Conservation (phyloP, 768 basidiomycete genomes). For the Gyrodon lividus region DNA sequence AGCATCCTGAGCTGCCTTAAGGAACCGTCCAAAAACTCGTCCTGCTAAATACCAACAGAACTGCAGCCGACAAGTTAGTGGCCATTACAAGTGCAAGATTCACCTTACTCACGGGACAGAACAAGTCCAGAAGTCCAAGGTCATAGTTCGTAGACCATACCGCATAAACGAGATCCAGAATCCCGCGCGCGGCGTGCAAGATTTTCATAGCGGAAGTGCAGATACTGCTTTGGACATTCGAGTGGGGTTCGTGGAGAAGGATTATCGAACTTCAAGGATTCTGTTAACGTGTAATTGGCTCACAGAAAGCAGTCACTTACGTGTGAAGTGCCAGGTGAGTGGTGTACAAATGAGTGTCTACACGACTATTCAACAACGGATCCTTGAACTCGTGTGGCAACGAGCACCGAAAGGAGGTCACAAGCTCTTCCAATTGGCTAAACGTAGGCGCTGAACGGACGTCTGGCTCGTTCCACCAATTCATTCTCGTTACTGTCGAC, state of each 20-base stretch:
- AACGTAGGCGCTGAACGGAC: constrained; percentile 62
- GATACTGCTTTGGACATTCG: constrained; percentile 52
- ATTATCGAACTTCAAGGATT: constrained; percentile 53
- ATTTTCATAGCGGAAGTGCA: constrained; percentile 73
- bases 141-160: constrained; percentile 73
- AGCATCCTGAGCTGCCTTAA: constrained; percentile 60
- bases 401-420: constrained; percentile 56
- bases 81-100: neutral
- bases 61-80: constrained; percentile 29
- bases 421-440: constrained; percentile 56
- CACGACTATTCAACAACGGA: constrained; percentile 50
- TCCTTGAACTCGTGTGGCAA: constrained; percentile 56
- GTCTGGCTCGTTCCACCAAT: constrained; percentile 45
- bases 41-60: constrained; percentile 72
- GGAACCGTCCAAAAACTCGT: constrained; percentile 62
- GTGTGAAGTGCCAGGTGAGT: constrained; percentile 32
- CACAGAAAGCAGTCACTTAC: constrained; percentile 23
- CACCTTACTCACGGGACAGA: constrained; percentile 54
- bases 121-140: constrained; percentile 66
- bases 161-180: constrained; percentile 64
- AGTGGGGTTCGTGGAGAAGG: constrained; percentile 75
- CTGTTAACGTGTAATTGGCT: constrained; percentile 37
- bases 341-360: constrained; percentile 59
- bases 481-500: constrained; percentile 23
- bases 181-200: constrained; percentile 60